Conservation (phyloP, 192 early-diverging fungal species). For the Podila verticillata region DNA sequence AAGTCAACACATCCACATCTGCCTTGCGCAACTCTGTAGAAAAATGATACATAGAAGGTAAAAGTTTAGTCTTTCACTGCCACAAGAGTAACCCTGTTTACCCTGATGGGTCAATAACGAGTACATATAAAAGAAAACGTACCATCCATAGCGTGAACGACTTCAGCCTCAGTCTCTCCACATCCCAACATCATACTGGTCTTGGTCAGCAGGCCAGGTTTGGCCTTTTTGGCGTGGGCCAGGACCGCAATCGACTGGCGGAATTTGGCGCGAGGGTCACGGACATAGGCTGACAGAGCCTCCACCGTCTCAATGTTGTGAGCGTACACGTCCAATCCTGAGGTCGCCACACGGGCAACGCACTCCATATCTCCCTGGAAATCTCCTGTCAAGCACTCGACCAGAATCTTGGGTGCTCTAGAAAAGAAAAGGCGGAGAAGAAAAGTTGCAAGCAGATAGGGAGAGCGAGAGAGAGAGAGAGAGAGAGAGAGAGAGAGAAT, state of each 20-base stretch:
- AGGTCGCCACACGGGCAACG: conserved; percentile 85
- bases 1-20: conserved; percentile 92
- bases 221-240: conserved; percentile 84
- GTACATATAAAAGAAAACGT: conserved; percentile 1
- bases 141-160: conserved; percentile 86
- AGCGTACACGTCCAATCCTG: conserved; percentile 97
- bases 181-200: conserved; percentile 98
- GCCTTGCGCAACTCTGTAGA: conserved; percentile 74
- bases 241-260: conserved; percentile 91
- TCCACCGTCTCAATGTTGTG: conserved; percentile 99
- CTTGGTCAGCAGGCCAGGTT: conserved; percentile 90
- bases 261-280: conserved; percentile 93
- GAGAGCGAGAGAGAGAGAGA: conserved; percentile 7
- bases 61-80: no score
- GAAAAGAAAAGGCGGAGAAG: no score
- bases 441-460: neutral
- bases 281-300: conserved; percentile 85
- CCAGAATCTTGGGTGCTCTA: conserved; percentile 90
- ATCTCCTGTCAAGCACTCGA: conserved; percentile 97
- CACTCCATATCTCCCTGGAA: conserved; percentile 81
- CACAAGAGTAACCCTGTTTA: neutral
- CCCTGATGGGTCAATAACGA: neutral
- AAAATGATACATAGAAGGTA: neutral
- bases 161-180: conserved; percentile 95
- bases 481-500: conserved; percentile 4